Evolutionary conservation across 305 asterid species (phyloP), one percentile per base, ranked within the genome.

Genomic region (Fraxinus velutina): DNA sequence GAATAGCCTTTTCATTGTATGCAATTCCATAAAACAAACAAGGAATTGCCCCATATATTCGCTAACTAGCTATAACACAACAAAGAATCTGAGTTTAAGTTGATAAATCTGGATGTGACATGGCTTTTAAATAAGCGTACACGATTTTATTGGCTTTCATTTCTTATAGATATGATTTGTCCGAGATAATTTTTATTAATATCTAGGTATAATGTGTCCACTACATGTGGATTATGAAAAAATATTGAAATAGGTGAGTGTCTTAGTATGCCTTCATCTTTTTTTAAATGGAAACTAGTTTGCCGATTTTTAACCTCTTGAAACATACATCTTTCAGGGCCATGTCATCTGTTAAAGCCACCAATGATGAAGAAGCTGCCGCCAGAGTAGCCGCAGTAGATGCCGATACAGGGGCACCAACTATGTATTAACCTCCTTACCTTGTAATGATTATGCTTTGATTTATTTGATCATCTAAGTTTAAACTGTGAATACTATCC

Each of bases 331-430:
- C 52, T 86, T 82, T 83, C 87, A 88, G 96, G 83, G 84, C 78
- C 77, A 84, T 89, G 84, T 91, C 92, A 42, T 83, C 86, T 71
- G 81, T 87, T 64, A 81, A 87, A 34, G 97, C 96, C 80, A 84
- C 92, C 39, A 89, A 88, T 80, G 92, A 93, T 78, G 99, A 95
- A 92, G 98, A 92, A 85, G 90, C 92, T 84, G 85, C 93, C 82
- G 97, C 94, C 76, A 83, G 77, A 85, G 92, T 88, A 37, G 95
- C 97, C 32, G 96, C 92, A 0, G 86, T 75, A 19, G 83, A 78
- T 88, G 93, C 92, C 32, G 92, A 90, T 82, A 84, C 79, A 70
- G 96, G 92, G 78, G 94, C 88, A 15, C 97, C 97, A 22, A 95
- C 98, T 82, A 92, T 95, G 98, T 95, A 79, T 50, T 86, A 5